These are phyloP conservation scores for Taphrina flavorubra DNA, from an alignment of 1,139 yeast species.

Conservation along the genomic window DNA sequence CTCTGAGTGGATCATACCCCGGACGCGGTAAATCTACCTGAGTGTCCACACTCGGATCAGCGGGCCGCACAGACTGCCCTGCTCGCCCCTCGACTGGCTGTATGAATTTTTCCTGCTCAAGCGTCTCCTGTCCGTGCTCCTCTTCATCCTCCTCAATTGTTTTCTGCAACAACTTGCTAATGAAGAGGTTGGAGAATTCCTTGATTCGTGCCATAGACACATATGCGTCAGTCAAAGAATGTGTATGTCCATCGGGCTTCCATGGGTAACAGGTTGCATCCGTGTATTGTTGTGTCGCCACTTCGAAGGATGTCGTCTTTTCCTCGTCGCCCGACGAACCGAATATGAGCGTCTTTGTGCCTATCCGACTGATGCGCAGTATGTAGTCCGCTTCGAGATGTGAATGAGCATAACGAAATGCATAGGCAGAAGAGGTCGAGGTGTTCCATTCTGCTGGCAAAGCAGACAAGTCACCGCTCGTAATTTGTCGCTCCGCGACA, in stretches of 20 bases:
- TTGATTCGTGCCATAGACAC: constrained; percentile 26
- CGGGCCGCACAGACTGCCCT: not conserved
- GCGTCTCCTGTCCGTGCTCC: constrained; percentile 10
- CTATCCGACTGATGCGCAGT: constrained; percentile 37
- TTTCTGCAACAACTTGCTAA: constrained; percentile 41
- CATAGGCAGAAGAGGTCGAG: constrained; percentile 40
- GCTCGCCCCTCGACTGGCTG: constrained; percentile 20
- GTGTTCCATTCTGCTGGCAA: constrained; percentile 23
- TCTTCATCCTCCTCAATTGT: constrained; percentile 42
- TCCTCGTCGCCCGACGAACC: constrained; percentile 42
- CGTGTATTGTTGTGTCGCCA: constrained; percentile 31
- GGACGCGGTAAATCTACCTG: constrained; percentile 15
- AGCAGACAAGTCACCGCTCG: constrained; percentile 16
- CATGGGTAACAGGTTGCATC: constrained; percentile 24
- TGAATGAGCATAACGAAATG: constrained; percentile 42
- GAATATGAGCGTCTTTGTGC: constrained; percentile 42
- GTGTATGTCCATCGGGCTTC: constrained; percentile 1
- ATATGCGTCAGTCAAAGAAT: constrained; percentile 23
- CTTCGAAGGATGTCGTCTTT: constrained; percentile 27
- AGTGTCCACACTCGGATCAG: constrained; percentile 2
- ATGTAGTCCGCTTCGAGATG: constrained; percentile 41
- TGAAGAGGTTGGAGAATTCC: constrained; percentile 41
- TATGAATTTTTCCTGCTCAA: constrained; percentile 6
- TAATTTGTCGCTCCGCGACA: constrained; percentile 10
- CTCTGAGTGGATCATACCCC: constrained; percentile 31